Evolutionary conservation across 352 stramenopile genomes (phyloP).

Genomic region (Thalassiosira allenii): DNA sequence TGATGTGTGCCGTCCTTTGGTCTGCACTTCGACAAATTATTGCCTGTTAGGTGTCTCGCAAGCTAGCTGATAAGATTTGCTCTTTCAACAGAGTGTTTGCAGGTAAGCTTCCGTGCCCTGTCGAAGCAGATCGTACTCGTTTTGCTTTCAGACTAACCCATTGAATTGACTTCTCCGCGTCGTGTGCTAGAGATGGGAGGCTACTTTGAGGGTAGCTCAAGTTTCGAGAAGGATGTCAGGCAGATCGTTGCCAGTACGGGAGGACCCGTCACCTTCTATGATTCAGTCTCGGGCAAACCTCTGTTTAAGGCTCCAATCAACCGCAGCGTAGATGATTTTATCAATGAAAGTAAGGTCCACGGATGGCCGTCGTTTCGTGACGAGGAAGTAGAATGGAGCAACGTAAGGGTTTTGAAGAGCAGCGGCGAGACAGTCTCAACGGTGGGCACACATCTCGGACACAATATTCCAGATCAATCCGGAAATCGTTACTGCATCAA

Average conservation of each 20-base stretch:
- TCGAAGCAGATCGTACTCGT: no score
- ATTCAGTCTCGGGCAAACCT: slow-evolving; percentile 83
- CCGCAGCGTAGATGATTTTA: slow-evolving; percentile 84
- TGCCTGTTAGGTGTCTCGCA: slow-evolving; percentile 22
- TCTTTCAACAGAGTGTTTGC: slow-evolving; percentile 89
- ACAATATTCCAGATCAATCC: slow-evolving; percentile 85
- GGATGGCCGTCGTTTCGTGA: slow-evolving; percentile 87
- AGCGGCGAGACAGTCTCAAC: slow-evolving; percentile 86
- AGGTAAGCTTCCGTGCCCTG: slow-evolving; percentile 20
- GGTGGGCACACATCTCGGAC: slow-evolving; percentile 80
- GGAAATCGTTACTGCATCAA: slow-evolving; percentile 91
- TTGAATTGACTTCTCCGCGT: no score
- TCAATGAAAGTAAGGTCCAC: slow-evolving; percentile 80
- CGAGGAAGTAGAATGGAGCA: slow-evolving; percentile 87
- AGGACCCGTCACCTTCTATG: slow-evolving; percentile 79
- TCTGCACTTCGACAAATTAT: no score
- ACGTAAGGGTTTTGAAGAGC: slow-evolving; percentile 84
- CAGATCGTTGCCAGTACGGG: slow-evolving; percentile 24
- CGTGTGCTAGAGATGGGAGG: slow-evolving; percentile 83
- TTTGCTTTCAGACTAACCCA: no score
- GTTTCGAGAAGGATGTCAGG: slow-evolving; percentile 61
- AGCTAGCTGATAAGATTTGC: slow-evolving; percentile 87
- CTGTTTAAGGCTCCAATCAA: slow-evolving; percentile 86
- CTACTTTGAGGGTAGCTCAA: slow-evolving; percentile 81
- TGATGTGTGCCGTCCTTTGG: no score